A percentile compares a stretch with the other conserved stretches of the same genome.
phyloP scores from a whole-genome alignment of 78 protist species.

The Cavenderia fasciculata region DNA sequence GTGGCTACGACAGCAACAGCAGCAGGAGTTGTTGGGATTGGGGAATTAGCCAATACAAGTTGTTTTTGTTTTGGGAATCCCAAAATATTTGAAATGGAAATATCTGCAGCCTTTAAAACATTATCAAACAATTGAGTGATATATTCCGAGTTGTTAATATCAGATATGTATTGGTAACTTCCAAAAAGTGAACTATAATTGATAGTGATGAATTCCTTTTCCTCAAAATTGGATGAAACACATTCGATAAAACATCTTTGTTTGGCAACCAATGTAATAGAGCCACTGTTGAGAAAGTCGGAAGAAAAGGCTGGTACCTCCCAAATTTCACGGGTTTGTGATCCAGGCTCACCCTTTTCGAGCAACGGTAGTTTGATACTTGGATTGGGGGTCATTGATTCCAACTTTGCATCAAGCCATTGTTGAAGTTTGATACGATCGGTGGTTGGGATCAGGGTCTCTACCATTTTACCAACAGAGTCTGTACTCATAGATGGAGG shows the following conservation, averaged over 20 bases:
- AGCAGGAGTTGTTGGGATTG: neutral
- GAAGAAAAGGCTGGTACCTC: constrained; percentile 62
- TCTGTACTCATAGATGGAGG: neutral
- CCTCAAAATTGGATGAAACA: constrained; percentile 46
- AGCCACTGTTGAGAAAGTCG: constrained; percentile 14
- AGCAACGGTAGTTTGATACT: constrained; percentile 19
- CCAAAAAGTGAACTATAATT: constrained; percentile 59
- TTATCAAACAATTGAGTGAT: constrained; percentile 46
- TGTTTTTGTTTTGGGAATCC: neutral
- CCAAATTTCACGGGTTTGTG: neutral
- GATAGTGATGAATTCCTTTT: constrained; percentile 58
- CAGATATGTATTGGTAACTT: constrained; percentile 40
- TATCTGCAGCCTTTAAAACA: constrained; percentile 50
- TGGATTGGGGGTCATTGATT: constrained; percentile 18
- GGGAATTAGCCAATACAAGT: neutral
- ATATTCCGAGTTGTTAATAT: constrained; percentile 28
- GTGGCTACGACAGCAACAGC: neutral
- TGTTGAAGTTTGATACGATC: constrained; percentile 36
- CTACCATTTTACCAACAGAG: constrained; percentile 33
- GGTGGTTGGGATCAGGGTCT: constrained; percentile 7
- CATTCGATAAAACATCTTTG: constrained; percentile 65
- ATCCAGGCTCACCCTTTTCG: neutral
- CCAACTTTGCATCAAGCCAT: constrained; percentile 36
- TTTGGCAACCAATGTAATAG: constrained; percentile 14
- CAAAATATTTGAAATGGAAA: neutral